Percentiles rank a stretch among this genome's conserved stretches.
These are phyloP conservation scores for Trichophyton schoenleinii DNA, from an alignment of 2,329 filamentous ascomycete species.

Conservation along the genomic window DNA sequence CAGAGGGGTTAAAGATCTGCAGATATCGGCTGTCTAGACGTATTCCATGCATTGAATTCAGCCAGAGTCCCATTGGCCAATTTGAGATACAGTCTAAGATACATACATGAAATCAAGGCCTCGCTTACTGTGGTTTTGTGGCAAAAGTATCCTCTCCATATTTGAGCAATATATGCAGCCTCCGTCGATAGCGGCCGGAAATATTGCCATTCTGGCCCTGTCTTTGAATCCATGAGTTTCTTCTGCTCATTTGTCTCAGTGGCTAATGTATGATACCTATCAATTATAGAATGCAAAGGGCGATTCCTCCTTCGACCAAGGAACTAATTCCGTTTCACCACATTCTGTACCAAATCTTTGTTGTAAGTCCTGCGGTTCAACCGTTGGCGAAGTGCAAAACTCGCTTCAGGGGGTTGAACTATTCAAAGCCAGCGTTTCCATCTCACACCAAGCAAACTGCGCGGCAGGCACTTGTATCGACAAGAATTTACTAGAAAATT, in stretches of 20 bases:
- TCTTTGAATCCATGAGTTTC: not conserved
- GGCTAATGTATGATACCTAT: not conserved
- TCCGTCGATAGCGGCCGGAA: too few relatives aligned
- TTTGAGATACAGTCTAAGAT: conserved; percentile 15
- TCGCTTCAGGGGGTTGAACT: conserved; percentile 26
- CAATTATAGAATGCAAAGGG: not conserved
- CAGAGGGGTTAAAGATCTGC: not conserved
- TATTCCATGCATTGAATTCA: conserved; percentile 2
- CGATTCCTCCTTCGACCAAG: not conserved
- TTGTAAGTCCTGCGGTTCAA: conserved; percentile 22
- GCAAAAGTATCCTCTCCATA: not conserved
- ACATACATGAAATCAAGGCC: conserved; percentile 9
- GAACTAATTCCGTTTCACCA: not conserved
- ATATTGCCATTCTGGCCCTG: not conserved
- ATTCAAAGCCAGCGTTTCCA: conserved; percentile 37
- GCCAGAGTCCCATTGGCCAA: conserved; percentile 10
- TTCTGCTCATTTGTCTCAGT: not conserved
- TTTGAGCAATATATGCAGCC: not conserved
- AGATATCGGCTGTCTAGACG: not conserved
- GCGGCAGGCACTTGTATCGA: conserved; percentile 17
- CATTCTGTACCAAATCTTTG: conserved; percentile 11
- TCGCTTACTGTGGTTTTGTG: not conserved
- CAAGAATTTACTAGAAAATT: conserved; percentile 21
- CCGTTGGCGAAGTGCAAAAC: conserved; percentile 30
- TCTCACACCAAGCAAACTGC: conserved; percentile 12